Percentiles rank a stretch among this genome's conserved stretches.
Evolutionary conservation across 75 land plant genomes (phyloP).

Genomic region (Selaginella moellendorffii): DNA sequence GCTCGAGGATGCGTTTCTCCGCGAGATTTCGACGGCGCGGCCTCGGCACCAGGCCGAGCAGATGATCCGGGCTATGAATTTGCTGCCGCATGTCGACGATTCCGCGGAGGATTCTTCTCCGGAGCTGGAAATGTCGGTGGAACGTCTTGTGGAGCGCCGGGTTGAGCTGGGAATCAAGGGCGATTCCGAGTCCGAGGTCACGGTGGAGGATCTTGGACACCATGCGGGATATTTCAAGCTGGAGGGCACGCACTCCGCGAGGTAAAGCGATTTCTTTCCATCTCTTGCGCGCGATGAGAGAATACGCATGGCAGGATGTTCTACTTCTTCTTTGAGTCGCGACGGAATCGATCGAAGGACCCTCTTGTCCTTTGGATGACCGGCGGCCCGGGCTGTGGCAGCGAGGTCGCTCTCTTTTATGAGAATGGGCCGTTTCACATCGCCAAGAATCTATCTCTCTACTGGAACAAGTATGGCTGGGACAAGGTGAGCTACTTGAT

Average conservation of each 20-base stretch:
- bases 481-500: conserved; percentile 51
- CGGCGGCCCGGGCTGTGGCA: conserved; percentile 95
- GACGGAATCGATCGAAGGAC: conserved; percentile 49
- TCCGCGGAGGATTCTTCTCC: neutral
- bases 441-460: conserved; percentile 55
- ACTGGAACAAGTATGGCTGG: conserved; percentile 96
- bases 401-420: conserved; percentile 90
- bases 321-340: conserved; percentile 86
- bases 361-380: conserved; percentile 94
- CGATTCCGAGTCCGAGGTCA: conserved; percentile 15
- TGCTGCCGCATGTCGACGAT: conserved; percentile 35
- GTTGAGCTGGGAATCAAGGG: conserved; percentile 30
- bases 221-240: conserved; percentile 85
- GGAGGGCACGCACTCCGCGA: conserved; percentile 52
- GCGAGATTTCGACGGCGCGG: neutral
- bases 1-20: neutral
- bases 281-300: too few relatives aligned
- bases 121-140: neutral
- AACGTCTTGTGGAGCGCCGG: conserved; percentile 43
- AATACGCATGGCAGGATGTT: conserved; percentile 65
- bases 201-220: conserved; percentile 65
- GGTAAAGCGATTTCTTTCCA: conserved; percentile 18
- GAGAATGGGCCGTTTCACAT: conserved; percentile 95
- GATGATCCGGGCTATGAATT: conserved; percentile 57
- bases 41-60: conserved; percentile 45